Conservation (phyloP, 306 rosid genomes). For the Dryas octopetala region DNA sequence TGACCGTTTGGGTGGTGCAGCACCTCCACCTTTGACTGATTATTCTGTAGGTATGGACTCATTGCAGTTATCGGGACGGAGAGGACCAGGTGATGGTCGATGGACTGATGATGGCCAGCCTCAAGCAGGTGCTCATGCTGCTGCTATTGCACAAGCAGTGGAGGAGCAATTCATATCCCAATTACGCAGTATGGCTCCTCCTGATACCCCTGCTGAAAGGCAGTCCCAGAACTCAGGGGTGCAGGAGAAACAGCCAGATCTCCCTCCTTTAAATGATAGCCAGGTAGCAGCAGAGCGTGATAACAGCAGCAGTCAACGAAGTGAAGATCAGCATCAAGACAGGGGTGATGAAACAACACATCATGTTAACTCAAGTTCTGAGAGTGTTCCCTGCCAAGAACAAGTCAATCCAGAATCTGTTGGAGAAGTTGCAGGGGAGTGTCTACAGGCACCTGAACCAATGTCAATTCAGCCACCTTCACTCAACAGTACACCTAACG, state of each 20-base stretch:
- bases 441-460: conserved; percentile 51
- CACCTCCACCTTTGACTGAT: conserved; percentile 92
- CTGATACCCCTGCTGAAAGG: conserved; percentile 53
- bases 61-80: conserved; percentile 73
- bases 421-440: conserved; percentile 46
- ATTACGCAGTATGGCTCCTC: conserved; percentile 52
- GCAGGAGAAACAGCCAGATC: conserved; percentile 63
- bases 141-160: conserved; percentile 83
- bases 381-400: conserved; percentile 41
- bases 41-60: conserved; percentile 96
- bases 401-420: conserved; percentile 59
- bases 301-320: conserved; percentile 52
- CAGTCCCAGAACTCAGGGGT: conserved; percentile 57
- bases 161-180: conserved; percentile 79
- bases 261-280: conserved; percentile 58
- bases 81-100: conserved; percentile 85
- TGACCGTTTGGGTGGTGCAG: conserved; percentile 80
- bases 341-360: conserved; percentile 47
- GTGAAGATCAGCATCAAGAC: conserved; percentile 63
- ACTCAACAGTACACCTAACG: conserved; percentile 48
- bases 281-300: conserved; percentile 43
- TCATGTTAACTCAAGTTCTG: conserved; percentile 47
- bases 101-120: conserved; percentile 99
- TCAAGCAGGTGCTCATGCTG: conserved; percentile 82
- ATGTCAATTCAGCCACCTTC: conserved; percentile 71